phyloP scores from a whole-genome alignment of 106 monocot species.

The Vanilla planifolia region DNA sequence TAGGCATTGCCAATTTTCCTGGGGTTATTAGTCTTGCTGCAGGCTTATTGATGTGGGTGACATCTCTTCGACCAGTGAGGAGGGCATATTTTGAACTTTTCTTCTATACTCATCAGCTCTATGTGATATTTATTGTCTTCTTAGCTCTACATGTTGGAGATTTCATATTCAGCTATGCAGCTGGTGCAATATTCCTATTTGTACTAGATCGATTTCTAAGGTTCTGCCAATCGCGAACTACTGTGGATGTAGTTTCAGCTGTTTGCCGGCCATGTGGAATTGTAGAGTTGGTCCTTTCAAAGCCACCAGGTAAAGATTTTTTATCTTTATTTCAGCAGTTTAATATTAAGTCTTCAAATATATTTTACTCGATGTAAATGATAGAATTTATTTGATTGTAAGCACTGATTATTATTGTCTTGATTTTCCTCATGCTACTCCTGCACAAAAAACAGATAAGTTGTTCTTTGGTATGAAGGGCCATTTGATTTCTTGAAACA shows the following conservation, averaged over 20 bases:
- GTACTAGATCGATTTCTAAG: conserved; percentile 76
- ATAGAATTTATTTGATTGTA: not conserved
- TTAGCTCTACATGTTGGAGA: conserved; percentile 85
- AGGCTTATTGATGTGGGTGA: conserved; percentile 86
- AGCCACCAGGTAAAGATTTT: conserved; percentile 61
- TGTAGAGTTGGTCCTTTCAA: conserved; percentile 69
- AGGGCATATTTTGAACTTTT: conserved; percentile 19
- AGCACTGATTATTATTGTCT: too few species aligned
- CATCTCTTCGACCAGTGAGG: conserved; percentile 51
- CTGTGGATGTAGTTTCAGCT: conserved; percentile 69
- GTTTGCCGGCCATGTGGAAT: conserved; percentile 82
- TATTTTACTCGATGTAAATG: not conserved
- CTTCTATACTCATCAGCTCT: conserved; percentile 94
- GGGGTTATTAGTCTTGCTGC: conserved; percentile 79
- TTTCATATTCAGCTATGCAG: conserved; percentile 55
- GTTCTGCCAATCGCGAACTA: conserved; percentile 71
- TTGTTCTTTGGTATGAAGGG: too few species aligned
- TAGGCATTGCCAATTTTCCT: conserved; percentile 67
- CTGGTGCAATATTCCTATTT: conserved; percentile 77
- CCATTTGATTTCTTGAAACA: too few species aligned
- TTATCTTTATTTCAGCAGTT: not conserved
- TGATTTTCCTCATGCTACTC: too few species aligned
- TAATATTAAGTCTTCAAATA: not conserved
- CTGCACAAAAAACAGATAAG: too few species aligned
- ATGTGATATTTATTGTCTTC: conserved; percentile 77